Percentiles rank a stretch among this genome's conserved stretches.
phyloP scores from a whole-genome alignment of 768 basidiomycete genomes.

The Agaricus blazei region DNA sequence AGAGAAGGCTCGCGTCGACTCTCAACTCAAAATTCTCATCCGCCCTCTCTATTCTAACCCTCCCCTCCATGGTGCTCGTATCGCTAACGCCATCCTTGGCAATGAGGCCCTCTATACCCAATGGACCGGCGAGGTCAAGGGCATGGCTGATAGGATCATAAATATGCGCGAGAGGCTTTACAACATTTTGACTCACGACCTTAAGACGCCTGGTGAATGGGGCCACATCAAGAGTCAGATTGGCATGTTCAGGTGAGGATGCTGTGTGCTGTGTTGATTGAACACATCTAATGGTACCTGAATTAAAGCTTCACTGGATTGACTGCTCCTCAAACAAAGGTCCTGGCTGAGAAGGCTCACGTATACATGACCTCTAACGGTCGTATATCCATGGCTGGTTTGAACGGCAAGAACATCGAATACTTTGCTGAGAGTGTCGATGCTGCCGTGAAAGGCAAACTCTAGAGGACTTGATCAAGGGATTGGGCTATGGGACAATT shows the following conservation, averaged over 20 bases:
- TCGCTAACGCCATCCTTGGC: constrained; percentile 81
- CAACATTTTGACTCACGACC: constrained; percentile 65
- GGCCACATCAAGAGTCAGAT: constrained; percentile 92
- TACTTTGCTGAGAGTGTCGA: constrained; percentile 89
- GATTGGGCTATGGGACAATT: neutral
- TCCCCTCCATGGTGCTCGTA: constrained; percentile 82
- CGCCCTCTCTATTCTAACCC: constrained; percentile 99
- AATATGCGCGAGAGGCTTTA: constrained; percentile 86
- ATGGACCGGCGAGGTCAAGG: constrained; percentile 91
- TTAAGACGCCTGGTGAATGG: constrained; percentile 94
- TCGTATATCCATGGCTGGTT: constrained; percentile 90
- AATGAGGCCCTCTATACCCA: constrained; percentile 70
- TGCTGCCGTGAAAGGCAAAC: constrained; percentile 71
- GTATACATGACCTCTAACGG: constrained; percentile 94
- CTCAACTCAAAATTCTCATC: constrained; percentile 92
- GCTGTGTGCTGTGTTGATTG: neutral
- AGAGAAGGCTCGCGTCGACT: constrained; percentile 84
- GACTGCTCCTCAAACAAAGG: constrained; percentile 71
- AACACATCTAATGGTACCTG: neutral
- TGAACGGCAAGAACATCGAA: constrained; percentile 79
- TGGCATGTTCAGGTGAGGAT: constrained; percentile 90
- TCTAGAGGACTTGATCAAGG: constrained; percentile 34
- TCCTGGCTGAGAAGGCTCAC: constrained; percentile 82
- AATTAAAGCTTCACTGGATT: constrained; percentile 77
- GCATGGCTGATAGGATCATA: constrained; percentile 94